Percentiles rank a stretch among this genome's conserved stretches.
Conservation (phyloP, 106 monocot species). For the Dendrobium nobile region DNA sequence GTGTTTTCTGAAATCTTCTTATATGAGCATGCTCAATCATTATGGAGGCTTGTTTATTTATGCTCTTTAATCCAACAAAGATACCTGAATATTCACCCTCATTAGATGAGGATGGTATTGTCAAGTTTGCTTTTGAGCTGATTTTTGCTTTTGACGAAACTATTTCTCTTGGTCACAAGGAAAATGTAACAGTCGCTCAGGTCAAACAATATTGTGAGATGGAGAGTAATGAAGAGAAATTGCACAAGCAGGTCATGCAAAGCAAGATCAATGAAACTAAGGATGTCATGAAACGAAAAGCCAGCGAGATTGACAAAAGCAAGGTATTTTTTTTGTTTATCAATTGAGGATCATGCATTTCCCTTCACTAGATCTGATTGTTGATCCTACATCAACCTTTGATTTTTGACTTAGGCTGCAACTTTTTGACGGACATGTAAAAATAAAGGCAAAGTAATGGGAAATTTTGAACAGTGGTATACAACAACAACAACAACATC, state of each 20-base stretch:
- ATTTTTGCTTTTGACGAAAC: slow-evolving; percentile 99
- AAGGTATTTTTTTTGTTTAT: slow-evolving; percentile 38
- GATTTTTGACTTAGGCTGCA: no score
- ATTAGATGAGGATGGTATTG: slow-evolving; percentile 85
- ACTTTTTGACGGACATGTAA: no score
- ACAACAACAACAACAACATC: no score
- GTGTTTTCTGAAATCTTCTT: no score
- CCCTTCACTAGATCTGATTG: no score
- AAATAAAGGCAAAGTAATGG: no score
- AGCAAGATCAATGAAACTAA: slow-evolving; percentile 97
- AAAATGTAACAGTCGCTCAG: slow-evolving; percentile 81
- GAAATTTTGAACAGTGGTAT: no score
- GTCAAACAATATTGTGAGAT: slow-evolving; percentile 98
- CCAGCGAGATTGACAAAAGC: slow-evolving; percentile 95
- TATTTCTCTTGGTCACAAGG: slow-evolving; percentile 91
- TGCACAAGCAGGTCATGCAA: slow-evolving; percentile 83
- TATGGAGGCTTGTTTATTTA: not conserved
- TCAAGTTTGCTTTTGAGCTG: slow-evolving; percentile 80
- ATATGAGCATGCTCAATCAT: no score
- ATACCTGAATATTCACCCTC: slow-evolving; percentile 92
- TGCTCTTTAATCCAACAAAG: slow-evolving; percentile 42
- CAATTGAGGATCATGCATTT: no score
- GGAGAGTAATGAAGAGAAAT: slow-evolving; percentile 92
- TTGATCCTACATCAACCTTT: no score
- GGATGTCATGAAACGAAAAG: slow-evolving; percentile 90